phyloP scores from a whole-genome alignment of 352 stramenopile species.

The Globisporangium rhizosaccharum region DNA sequence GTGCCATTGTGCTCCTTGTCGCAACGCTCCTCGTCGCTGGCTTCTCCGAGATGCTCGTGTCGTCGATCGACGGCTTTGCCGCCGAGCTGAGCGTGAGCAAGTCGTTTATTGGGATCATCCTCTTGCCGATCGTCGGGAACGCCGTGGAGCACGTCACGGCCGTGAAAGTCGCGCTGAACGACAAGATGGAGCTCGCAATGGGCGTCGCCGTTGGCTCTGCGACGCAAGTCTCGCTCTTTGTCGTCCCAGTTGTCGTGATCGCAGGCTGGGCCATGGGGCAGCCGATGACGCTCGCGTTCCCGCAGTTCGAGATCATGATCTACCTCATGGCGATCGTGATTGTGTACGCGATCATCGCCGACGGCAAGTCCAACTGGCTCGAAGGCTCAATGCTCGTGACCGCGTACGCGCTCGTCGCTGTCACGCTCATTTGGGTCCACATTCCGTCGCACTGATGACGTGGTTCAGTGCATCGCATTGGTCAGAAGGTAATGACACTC shows the following conservation, averaged over 20 bases:
- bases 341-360: constrained; percentile 89
- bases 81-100: constrained; percentile 64
- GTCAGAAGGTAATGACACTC: no score
- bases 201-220: constrained; percentile 96
- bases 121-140: constrained; percentile 97
- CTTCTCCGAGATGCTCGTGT: constrained; percentile 93
- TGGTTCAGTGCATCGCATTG: no score
- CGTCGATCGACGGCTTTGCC: constrained; percentile 77
- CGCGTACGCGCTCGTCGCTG: constrained; percentile 84
- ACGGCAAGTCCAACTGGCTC: constrained; percentile 91
- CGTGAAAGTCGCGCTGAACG: constrained; percentile 94
- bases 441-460: constrained; percentile 36
- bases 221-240: constrained; percentile 96
- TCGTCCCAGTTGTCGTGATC: constrained; percentile 93
- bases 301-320: constrained; percentile 94
- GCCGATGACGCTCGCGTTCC: constrained; percentile 95
- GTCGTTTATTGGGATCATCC: constrained; percentile 92
- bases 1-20: constrained; percentile 70
- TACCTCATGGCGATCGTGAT: constrained; percentile 96
- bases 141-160: constrained; percentile 98
- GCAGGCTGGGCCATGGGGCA: constrained; percentile 92
- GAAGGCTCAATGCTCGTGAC: constrained; percentile 90
- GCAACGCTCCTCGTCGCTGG: constrained; percentile 89
- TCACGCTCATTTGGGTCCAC: constrained; percentile 79
- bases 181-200: constrained; percentile 99